Base-by-base conservation (phyloP, 192 early-diverging fungal species). In the Hyaloraphidium curvatum region DNA sequence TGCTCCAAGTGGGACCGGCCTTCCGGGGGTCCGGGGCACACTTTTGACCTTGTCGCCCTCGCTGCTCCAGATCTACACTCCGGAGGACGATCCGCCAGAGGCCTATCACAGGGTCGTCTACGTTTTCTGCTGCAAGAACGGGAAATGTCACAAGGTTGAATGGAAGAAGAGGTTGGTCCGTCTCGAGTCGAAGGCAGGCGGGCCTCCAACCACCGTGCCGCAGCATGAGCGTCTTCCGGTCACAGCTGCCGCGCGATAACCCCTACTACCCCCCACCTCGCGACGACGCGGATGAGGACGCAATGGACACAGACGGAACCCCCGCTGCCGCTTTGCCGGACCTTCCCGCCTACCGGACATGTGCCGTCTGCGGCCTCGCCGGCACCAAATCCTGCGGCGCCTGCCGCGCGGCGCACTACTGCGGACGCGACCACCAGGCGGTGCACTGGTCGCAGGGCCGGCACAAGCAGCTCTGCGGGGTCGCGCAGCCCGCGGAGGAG, bases 71-170 rank as follows among this genome's bases (percentile, higher is more conserved):
- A 61, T 97, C 3, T 97, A 91, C 54, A 86, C 89, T 1, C 89
- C 94, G 7, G 89, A 97, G 55, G 87, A 97, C 60, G 69, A 80
- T 21, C 81, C 85, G 0, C 56, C 60, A 0, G 80, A 87, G 56
- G 91, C 94, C 1, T 96, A 82, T 58, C 90, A 92, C 58, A 77
- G 94, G 31, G 79, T 79, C 52, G 61, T 96, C 4, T 94, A 92
- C 57, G 73, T 98, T 2, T 98, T 94, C 60, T 78, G 81, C 60
- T 98, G 94, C 68, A 85, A 83, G 55, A 81, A 80, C 28, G 89
- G 90, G 22, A 51, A 61, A 0, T 97, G 94, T 64, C 82, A 91
- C 54, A 69, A 65, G 31, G 62, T 65, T 23, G 52, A 65, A 1
- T 71, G 74, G 66, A 58, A 50, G 26, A 67, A 73, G 56, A 69